These are phyloP conservation scores for Mortierella alpina DNA, from an alignment of 192 early-diverging fungal genomes.

Conservation along the genomic window DNA sequence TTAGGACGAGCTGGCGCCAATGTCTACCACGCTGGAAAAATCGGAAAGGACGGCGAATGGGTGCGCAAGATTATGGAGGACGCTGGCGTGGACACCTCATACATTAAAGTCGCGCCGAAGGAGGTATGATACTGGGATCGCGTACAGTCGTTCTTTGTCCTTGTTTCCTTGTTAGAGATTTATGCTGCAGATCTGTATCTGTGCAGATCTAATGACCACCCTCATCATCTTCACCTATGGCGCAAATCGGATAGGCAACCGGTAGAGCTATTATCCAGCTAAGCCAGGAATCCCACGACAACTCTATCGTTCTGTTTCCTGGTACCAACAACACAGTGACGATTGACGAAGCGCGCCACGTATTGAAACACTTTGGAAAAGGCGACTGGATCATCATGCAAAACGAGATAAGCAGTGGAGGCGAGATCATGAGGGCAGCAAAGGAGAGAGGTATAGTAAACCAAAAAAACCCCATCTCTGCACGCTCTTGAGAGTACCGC, in stretches of 20 bases:
- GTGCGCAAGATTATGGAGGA: slow-evolving; percentile 72
- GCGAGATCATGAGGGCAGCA: slow-evolving; percentile 69
- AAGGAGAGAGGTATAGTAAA: slow-evolving; percentile 56
- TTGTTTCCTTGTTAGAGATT: slow-evolving; percentile 7
- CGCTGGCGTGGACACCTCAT: slow-evolving; percentile 73
- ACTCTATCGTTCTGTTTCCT: slow-evolving; percentile 86
- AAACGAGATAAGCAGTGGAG: slow-evolving; percentile 85
- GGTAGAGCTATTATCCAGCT: slow-evolving; percentile 92
- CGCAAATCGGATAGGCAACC: slow-evolving; percentile 58
- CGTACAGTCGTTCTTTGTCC: background rate
- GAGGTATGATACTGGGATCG: slow-evolving; percentile 33
- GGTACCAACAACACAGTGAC: slow-evolving; percentile 79
- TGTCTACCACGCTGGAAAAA: slow-evolving; percentile 80
- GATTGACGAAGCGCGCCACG: slow-evolving; percentile 57
- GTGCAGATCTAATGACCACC: background rate
- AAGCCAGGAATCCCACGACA: slow-evolving; percentile 75
- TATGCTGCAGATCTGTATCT: background rate
- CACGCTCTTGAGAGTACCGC: background rate
- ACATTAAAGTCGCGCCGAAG: slow-evolving; percentile 64
- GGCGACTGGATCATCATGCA: slow-evolving; percentile 89
- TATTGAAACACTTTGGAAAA: slow-evolving; percentile 62
- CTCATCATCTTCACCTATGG: background rate
- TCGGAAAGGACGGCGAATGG: slow-evolving; percentile 88
- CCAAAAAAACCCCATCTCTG: background rate
- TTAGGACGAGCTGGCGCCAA: slow-evolving; percentile 77